Conservation (phyloP, 2,329 filamentous ascomycete species). For the Chrysoporthe puriensis region DNA sequence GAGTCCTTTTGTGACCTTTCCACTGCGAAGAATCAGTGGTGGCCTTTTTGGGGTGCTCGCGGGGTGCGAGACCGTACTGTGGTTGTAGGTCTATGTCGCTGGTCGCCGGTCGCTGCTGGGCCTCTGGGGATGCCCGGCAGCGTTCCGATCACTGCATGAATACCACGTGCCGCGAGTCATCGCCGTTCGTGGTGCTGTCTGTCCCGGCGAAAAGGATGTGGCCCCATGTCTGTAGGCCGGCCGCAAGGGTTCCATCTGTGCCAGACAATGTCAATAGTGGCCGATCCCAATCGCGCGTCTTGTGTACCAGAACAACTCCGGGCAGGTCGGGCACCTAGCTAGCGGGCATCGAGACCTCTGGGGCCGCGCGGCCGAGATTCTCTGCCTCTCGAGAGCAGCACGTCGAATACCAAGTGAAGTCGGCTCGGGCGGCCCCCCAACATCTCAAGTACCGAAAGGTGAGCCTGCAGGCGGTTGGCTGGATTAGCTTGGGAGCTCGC, state of each 20-base stretch:
- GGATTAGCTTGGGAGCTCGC: not conserved
- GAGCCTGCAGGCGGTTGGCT: conserved; percentile 2
- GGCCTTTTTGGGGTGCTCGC: not conserved
- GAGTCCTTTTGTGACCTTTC: not conserved
- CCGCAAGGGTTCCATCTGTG: not conserved
- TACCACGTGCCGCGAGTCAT: not conserved
- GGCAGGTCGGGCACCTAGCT: not conserved
- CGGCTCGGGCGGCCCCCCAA: not conserved
- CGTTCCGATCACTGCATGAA: not conserved
- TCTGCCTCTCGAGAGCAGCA: not conserved
- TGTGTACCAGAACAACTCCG: not conserved
- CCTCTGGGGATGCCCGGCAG: too few species aligned
- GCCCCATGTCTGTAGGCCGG: not conserved
- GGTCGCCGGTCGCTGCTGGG: too few species aligned
- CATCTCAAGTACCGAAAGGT: conserved; percentile 1
- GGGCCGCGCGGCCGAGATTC: not conserved
- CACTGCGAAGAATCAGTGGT: not conserved
- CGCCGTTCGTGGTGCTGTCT: not conserved
- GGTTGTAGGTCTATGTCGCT: too few species aligned
- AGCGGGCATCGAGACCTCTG: not conserved
- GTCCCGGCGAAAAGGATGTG: not conserved
- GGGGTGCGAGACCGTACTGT: not conserved
- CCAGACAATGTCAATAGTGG: conserved; percentile 3
- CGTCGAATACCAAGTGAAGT: not conserved
- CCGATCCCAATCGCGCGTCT: not conserved